Evolutionary conservation across 2,329 filamentous ascomycete species (phyloP).

Genomic region (Diplodia corticola): DNA sequence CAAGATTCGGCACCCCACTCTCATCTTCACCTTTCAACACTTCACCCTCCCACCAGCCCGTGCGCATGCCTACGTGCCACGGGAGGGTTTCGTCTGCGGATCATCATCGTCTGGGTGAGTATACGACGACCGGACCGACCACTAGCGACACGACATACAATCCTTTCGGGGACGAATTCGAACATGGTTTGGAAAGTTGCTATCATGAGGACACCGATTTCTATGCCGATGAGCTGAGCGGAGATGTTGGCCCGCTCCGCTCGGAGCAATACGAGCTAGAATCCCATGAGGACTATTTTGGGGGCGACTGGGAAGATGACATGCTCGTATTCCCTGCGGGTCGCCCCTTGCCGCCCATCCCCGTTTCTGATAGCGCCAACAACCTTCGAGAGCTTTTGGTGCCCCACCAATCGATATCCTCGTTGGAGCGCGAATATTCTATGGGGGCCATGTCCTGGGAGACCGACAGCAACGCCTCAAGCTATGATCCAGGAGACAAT

Average conservation of each 20-base stretch:
- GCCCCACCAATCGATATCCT: background rate
- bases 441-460: slow-evolving; percentile 30
- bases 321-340: background rate
- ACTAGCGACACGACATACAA: background rate
- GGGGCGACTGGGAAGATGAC: slow-evolving; percentile 5
- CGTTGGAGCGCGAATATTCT: background rate
- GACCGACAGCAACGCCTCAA: slow-evolving; percentile 42
- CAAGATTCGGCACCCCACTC: slow-evolving; percentile 16
- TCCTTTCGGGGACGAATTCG: background rate
- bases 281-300: slow-evolving; percentile 9
- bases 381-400: background rate
- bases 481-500: slow-evolving; percentile 34
- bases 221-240: slow-evolving; percentile 26
- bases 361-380: slow-evolving; percentile 10
- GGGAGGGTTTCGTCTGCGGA: slow-evolving; percentile 38
- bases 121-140: slow-evolving; percentile 1
- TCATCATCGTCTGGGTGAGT: slow-evolving; percentile 45
- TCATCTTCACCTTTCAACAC: slow-evolving; percentile 36
- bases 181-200: background rate
- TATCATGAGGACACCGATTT: slow-evolving; percentile 16
- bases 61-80: slow-evolving; percentile 28
- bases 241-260: slow-evolving; percentile 21
- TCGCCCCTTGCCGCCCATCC: slow-evolving; percentile 17
- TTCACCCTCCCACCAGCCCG: slow-evolving; percentile 40
- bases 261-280: slow-evolving; percentile 22